These are phyloP conservation scores for Leishmania braziliensis DNA, from an alignment of 208 protist genomes.

Conservation along the genomic window DNA sequence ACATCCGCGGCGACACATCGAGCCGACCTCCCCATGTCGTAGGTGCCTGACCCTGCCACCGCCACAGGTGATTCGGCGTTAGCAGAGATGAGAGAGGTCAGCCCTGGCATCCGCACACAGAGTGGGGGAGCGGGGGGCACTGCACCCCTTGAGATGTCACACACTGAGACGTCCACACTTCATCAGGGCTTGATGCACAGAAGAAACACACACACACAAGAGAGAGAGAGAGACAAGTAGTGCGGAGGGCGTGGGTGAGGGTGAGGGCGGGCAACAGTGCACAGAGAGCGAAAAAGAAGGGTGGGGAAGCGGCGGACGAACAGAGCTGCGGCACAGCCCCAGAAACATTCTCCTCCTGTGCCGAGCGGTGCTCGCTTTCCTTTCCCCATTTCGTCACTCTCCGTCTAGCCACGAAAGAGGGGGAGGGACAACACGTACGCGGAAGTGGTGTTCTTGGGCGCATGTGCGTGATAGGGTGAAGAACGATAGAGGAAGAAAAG, in stretches of 20 bases:
- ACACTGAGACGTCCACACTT: neutral
- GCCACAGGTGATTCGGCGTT: neutral
- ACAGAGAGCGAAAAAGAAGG: neutral
- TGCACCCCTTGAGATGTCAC: neutral
- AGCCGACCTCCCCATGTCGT: neutral
- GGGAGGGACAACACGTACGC: neutral
- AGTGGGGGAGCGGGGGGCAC: neutral
- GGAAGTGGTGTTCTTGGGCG: neutral
- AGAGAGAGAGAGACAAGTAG: neutral
- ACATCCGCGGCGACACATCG: neutral
- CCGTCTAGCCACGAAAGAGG: neutral
- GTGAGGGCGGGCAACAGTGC: neutral
- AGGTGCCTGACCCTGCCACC: neutral
- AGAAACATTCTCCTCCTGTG: neutral
- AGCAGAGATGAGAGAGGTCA: neutral
- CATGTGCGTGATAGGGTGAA: neutral
- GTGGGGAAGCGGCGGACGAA: neutral
- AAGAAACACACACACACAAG: neutral
- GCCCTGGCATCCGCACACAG: neutral
- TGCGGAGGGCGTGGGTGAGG: neutral
- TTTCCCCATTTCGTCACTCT: neutral
- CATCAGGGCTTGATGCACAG: neutral
- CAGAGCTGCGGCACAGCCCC: neutral
- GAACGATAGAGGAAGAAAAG: neutral
- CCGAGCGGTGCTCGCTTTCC: neutral